A percentile compares a stretch with the other conserved stretches of the same genome.
These are phyloP conservation scores for Hirschioporus abietinus DNA, from an alignment of 768 basidiomycete species.

Conservation along the genomic window DNA sequence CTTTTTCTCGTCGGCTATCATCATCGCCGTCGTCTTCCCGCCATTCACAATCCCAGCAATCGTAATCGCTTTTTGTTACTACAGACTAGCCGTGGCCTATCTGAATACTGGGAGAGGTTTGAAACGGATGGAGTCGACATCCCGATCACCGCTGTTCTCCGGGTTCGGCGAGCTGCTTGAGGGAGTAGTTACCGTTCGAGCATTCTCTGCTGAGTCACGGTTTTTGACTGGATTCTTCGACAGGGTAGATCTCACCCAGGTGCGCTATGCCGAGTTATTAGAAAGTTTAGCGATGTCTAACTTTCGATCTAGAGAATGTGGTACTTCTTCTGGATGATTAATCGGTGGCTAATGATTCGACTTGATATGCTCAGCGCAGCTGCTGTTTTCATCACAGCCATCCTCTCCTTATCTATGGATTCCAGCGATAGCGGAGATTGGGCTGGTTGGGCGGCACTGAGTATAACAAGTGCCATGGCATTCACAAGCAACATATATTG, in stretches of 20 bases:
- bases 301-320: slow-evolving; percentile 11
- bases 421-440: slow-evolving; percentile 20
- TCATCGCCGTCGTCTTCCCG: slow-evolving; percentile 16
- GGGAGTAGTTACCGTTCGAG: slow-evolving; percentile 20
- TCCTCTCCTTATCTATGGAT: slow-evolving; percentile 23
- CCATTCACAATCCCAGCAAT: slow-evolving; percentile 10
- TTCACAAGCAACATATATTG: slow-evolving; percentile 15
- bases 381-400: slow-evolving; percentile 28
- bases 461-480: slow-evolving; percentile 16
- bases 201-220: slow-evolving; percentile 17
- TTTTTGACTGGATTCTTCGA: slow-evolving; percentile 12
- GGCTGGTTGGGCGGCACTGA: slow-evolving; percentile 12
- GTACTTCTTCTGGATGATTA: slow-evolving; percentile 17
- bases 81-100: slow-evolving; percentile 15
- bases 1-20: slow-evolving; percentile 21
- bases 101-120: slow-evolving; percentile 26
- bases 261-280: neutral
- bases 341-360: slow-evolving; percentile 18
- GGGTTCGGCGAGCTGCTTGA: slow-evolving; percentile 25
- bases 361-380: slow-evolving; percentile 32
- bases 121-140: slow-evolving; percentile 31
- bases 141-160: slow-evolving; percentile 22
- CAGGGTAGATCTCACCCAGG: slow-evolving; percentile 12
- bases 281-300: slow-evolving; percentile 4
- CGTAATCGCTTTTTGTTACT: slow-evolving; percentile 8